Percentiles rank a stretch among this genome's conserved stretches.
phyloP scores from a whole-genome alignment of 139 green algal genomes.

The Auxenochlorella pyrenoidosa region DNA sequence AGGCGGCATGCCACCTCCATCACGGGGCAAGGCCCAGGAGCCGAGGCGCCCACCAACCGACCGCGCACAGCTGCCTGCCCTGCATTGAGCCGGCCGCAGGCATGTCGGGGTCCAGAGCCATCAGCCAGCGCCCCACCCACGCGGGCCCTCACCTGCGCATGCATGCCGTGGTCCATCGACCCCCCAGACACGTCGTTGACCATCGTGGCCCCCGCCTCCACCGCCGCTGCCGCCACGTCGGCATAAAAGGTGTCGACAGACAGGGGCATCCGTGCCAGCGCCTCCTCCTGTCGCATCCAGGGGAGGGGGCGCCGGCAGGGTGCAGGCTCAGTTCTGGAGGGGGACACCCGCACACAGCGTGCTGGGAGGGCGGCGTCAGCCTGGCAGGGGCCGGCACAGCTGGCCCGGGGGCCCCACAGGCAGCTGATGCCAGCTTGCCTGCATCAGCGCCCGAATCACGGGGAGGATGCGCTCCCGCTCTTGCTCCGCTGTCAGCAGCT shows the following conservation, averaged over 20 bases:
- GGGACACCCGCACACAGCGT: no score
- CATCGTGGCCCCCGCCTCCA: constrained; percentile 87
- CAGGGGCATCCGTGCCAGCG: constrained; percentile 59
- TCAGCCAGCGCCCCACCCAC: neutral
- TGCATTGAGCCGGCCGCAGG: no score
- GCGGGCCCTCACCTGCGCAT: constrained; percentile 51
- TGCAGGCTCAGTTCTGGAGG: no score
- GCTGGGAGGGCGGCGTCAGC: no score
- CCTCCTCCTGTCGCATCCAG: constrained; percentile 12
- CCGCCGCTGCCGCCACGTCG: constrained; percentile 74
- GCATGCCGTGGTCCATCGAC: constrained; percentile 80
- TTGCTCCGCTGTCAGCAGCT: constrained; percentile 61
- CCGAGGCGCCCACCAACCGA: neutral
- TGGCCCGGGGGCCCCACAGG: no score
- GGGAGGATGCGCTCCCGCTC: constrained; percentile 89
- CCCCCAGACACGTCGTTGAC: constrained; percentile 98
- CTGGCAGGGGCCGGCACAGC: no score
- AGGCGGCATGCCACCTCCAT: neutral
- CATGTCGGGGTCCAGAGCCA: no score
- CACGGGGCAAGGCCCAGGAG: neutral
- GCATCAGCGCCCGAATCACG: constrained; percentile 66
- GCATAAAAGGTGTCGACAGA: constrained; percentile 96
- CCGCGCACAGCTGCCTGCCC: no score
- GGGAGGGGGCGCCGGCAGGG: no score
- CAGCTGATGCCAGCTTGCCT: neutral